Conservation (phyloP, 176 grass and related monocot genomes). For the Avena insularis region DNA sequence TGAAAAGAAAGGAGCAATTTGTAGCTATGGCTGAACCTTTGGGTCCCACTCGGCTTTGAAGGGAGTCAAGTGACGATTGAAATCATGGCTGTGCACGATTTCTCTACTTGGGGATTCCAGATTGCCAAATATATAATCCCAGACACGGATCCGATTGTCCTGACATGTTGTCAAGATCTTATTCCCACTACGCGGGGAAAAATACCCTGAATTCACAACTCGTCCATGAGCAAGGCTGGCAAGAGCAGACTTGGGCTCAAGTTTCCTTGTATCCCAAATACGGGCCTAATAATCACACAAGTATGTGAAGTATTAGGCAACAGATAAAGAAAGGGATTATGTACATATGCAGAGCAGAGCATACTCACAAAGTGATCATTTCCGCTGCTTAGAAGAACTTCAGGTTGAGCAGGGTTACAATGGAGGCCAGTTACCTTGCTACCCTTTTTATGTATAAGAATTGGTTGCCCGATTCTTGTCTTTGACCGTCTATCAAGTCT, state of each 20-base stretch:
- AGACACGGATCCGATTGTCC: slow-evolving; percentile 92
- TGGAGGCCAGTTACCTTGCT: slow-evolving; percentile 92
- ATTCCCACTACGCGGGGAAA: slow-evolving; percentile 79
- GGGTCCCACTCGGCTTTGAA: slow-evolving; percentile 98
- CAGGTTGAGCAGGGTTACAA: slow-evolving; percentile 82
- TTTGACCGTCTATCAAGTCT: slow-evolving; percentile 84
- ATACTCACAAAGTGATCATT: slow-evolving; percentile 97
- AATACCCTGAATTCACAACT: slow-evolving; percentile 96
- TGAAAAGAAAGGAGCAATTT: not conserved
- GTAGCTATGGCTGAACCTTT: slow-evolving; percentile 58
- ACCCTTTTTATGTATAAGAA: slow-evolving; percentile 93
- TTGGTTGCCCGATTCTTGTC: slow-evolving; percentile 62
- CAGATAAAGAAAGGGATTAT: slow-evolving; percentile 10
- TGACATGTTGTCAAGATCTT: slow-evolving; percentile 94
- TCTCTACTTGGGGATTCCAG: slow-evolving; percentile 88
- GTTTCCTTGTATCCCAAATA: slow-evolving; percentile 85
- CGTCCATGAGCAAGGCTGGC: slow-evolving; percentile 79
- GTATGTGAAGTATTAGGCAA: slow-evolving; percentile 26
- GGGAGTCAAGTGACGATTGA: slow-evolving; percentile 93
- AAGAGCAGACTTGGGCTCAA: slow-evolving; percentile 65
- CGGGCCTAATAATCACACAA: slow-evolving; percentile 56
- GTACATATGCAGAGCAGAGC: not conserved
- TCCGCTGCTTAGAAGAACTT: slow-evolving; percentile 95
- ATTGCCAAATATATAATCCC: slow-evolving; percentile 95
- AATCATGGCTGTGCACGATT: slow-evolving; percentile 98